Base-by-base conservation (phyloP, 495 filamentous ascomycete genomes). In the Aspergillus wentii region DNA sequence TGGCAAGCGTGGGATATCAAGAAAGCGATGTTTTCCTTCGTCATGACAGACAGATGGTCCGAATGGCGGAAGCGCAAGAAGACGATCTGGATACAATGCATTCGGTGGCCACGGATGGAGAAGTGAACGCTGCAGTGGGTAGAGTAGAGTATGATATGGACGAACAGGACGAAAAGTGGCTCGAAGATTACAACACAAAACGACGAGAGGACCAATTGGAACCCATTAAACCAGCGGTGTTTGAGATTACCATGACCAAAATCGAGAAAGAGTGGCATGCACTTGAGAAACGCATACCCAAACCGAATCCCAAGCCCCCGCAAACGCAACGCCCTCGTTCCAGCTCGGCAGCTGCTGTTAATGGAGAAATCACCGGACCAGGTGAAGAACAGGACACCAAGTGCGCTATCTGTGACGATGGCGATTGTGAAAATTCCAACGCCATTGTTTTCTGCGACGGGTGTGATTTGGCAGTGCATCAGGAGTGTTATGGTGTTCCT, bases 81-180 rank as follows among this genome's bases (percentile, higher is more conserved):
- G 89, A 95, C 45, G 89, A 95, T 44, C 59, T 83, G 31, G 89
- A 94, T 41, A 64, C 82, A 16, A 69, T 64, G 7, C 70, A 79
- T 33, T 65, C 71, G 11, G 49, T 71, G 1, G 77, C 70, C 23
- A 63, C 59, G 10, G 86, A 91, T 20, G 79, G 75, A 8, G 83
- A 88, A 20, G 54, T 64, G 4, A 76, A 76, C 46, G 53, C 66
- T 5, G 64, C 68, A 3, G 75, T 86, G 18, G 85, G 88, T 26
- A 78, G 87, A 21, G 92, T 96, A 27, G 92, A 99, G 50, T 99
- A 99, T 51, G 92, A 99, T 49, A 97, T 99, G 92, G 92, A 99
- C 53, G 92, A 97, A 61, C 92, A 99, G 54, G 92, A 99, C 56
- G 89, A 94, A 37, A 85, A 89, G 63, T 97, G 94, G 92, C 69